Evolutionary conservation across 805 yeast genomes (phyloP).

Genomic region (Nakazawaea peltata): DNA sequence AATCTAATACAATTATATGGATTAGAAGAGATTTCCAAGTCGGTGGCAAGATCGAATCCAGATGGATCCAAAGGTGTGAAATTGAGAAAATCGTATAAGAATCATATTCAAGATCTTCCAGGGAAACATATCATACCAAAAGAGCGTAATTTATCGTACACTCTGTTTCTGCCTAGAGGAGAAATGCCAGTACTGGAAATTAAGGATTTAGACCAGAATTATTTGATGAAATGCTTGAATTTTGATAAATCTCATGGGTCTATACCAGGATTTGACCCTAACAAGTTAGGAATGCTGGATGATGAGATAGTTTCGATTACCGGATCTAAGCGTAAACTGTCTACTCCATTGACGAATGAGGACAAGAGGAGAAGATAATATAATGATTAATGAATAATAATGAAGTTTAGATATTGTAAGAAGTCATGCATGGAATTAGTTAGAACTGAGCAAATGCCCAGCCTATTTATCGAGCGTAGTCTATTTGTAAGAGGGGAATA

Average conservation of each 20-base stretch:
- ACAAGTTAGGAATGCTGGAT: constrained; percentile 56
- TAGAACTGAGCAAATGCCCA: no score
- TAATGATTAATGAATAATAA: no score
- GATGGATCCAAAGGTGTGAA: constrained; percentile 91
- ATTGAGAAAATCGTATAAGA: constrained; percentile 88
- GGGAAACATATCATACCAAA: constrained; percentile 69
- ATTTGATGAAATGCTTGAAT: constrained; percentile 40
- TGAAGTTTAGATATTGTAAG: no score
- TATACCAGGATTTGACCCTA: constrained; percentile 68
- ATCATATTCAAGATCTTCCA: constrained; percentile 80
- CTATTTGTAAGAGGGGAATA: no score
- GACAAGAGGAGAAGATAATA: no score
- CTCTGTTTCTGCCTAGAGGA: constrained; percentile 31
- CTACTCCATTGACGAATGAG: no score
- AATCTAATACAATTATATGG: constrained; percentile 67
- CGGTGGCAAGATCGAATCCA: constrained; percentile 80
- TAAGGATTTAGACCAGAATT: constrained; percentile 39
- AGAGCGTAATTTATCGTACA: constrained; percentile 28
- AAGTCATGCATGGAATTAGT: no score
- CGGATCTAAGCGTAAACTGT: constrained; percentile 10
- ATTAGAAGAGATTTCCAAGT: constrained; percentile 56
- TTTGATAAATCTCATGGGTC: constrained; percentile 50
- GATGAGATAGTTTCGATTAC: constrained; percentile 13
- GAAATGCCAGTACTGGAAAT: constrained; percentile 30
- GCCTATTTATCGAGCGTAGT: no score